phyloP scores from a whole-genome alignment of 2,329 filamentous ascomycete species.

The Davidsoniella neocaledoniae region DNA sequence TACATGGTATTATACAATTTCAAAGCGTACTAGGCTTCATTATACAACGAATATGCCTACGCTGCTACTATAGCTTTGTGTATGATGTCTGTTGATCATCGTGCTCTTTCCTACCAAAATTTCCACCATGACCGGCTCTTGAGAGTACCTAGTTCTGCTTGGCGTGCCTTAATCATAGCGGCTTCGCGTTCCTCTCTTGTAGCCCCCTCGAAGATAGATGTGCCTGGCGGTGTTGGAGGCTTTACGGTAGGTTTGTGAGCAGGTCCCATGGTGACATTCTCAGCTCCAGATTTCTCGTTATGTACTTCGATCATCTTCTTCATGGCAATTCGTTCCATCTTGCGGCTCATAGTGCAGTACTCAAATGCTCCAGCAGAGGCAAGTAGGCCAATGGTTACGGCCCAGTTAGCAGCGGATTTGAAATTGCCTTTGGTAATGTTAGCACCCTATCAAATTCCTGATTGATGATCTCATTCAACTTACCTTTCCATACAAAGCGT shows the following conservation, averaged over 20 bases:
- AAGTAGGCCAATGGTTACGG: constrained; percentile 58
- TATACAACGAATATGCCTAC: not conserved
- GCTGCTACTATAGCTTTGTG: not conserved
- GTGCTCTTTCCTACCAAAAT: constrained; percentile 29
- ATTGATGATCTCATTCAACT: constrained; percentile 15
- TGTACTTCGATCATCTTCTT: constrained; percentile 63
- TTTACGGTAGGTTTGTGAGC: constrained; percentile 3
- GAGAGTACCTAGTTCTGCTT: constrained; percentile 19
- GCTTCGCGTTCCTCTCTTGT: constrained; percentile 9
- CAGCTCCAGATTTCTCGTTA: constrained; percentile 30
- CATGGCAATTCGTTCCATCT: constrained; percentile 67
- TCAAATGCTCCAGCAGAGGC: constrained; percentile 62
- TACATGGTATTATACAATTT: constrained; percentile 12
- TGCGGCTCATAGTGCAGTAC: constrained; percentile 61
- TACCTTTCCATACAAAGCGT: constrained; percentile 61
- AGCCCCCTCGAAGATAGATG: constrained; percentile 1
- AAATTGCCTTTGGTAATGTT: constrained; percentile 31
- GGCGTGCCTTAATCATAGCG: constrained; percentile 15
- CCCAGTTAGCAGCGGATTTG: constrained; percentile 64
- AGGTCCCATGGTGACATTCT: constrained; percentile 18
- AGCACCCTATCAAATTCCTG: not conserved
- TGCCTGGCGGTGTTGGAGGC: constrained; percentile 1
- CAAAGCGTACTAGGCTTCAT: not conserved
- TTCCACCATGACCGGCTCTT: constrained; percentile 34
- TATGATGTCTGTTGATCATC: not conserved